These are phyloP conservation scores for Yamadazyma dendronema DNA, from an alignment of 1,139 yeast genomes.

Conservation along the genomic window DNA sequence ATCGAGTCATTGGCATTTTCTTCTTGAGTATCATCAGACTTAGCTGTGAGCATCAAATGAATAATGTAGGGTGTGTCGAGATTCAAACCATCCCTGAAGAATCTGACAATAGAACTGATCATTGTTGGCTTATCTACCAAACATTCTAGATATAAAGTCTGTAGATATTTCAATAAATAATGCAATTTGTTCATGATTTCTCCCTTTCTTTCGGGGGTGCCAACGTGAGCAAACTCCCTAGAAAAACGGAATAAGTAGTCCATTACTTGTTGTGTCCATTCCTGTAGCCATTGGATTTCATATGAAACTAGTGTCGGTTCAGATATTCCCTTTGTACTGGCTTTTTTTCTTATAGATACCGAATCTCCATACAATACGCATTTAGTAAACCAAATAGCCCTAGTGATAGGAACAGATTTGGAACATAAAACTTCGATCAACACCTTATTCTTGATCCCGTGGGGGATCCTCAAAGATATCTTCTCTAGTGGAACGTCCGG, in stretches of 20 bases:
- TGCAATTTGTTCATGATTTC: slow-evolving; percentile 54
- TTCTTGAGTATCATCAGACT: slow-evolving; percentile 13
- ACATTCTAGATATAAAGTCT: slow-evolving; percentile 66
- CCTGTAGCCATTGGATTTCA: slow-evolving; percentile 69
- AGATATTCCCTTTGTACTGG: slow-evolving; percentile 7
- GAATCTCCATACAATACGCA: slow-evolving; percentile 85
- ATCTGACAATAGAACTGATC: slow-evolving; percentile 59
- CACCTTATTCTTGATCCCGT: slow-evolving; percentile 75
- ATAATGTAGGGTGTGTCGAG: slow-evolving; percentile 26
- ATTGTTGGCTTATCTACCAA: slow-evolving; percentile 63
- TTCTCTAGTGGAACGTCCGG: slow-evolving; percentile 62
- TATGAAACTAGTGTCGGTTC: slow-evolving; percentile 7
- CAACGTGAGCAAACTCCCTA: slow-evolving; percentile 30
- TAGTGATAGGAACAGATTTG: slow-evolving; percentile 63
- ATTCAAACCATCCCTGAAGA: slow-evolving; percentile 55
- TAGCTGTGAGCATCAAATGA: slow-evolving; percentile 16
- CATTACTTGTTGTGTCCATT: slow-evolving; percentile 82
- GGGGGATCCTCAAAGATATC: slow-evolving; percentile 82
- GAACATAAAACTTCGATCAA: slow-evolving; percentile 69
- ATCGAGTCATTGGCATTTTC: slow-evolving; percentile 10
- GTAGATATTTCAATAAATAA: slow-evolving; percentile 58
- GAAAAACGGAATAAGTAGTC: slow-evolving; percentile 57
- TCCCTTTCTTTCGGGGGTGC: slow-evolving; percentile 30
- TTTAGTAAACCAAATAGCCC: slow-evolving; percentile 89
- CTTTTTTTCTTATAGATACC: slow-evolving; percentile 60